Base-by-base conservation (phyloP, 2,329 filamentous ascomycete genomes). In the Beauveria brongniartii region DNA sequence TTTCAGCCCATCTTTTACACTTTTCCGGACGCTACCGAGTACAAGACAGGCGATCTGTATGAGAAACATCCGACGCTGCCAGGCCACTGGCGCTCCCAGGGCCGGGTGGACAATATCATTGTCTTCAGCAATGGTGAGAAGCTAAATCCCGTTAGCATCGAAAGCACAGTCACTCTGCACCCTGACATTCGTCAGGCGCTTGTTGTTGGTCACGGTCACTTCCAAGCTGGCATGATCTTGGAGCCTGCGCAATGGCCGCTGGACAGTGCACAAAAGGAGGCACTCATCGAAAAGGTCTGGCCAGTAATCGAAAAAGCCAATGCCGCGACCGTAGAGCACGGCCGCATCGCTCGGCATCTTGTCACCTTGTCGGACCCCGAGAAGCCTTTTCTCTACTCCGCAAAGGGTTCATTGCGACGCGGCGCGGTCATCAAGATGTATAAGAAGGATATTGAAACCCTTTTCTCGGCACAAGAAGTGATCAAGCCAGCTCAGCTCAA, bases 101-200 rank as follows among this genome's bases (percentile, higher is more conserved):
- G 65, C 2, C 62, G 67, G 14, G 14, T 62, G 0, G 79, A 82
- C 62, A 76, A 79, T 63, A 69, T 82, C 50, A 76, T 82, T 18
- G 78, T 82, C 16, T 75, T 82, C 41, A 76, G 74, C 2, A 80
- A 77, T 52, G 79, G 79, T 30, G 77, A 81, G 68, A 82, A 82
- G 66, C 65, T 81, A 7, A 82, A 82, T 63, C 67, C 69, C 3
- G 68, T 77, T 3, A 73, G 70, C 2, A 76, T 80, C 40, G 79
- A 81, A 63, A 64, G 68, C 0, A 71, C 70, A 16, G 66, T 82
- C 2, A 62, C 65, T 7, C 68, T 67, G 12, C 77, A 80, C 50
- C 72, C 75, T 0, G 63, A 69, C 1, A 64, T 82, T 40, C 72
- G 71, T 12, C 74, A 74, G 1, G 77, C 74, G 0, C 10, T 81